A percentile compares a stretch with the other conserved stretches of the same genome.
Evolutionary conservation across 2,329 filamentous ascomycete genomes (phyloP).

Genomic region (Fusarium compactum): DNA sequence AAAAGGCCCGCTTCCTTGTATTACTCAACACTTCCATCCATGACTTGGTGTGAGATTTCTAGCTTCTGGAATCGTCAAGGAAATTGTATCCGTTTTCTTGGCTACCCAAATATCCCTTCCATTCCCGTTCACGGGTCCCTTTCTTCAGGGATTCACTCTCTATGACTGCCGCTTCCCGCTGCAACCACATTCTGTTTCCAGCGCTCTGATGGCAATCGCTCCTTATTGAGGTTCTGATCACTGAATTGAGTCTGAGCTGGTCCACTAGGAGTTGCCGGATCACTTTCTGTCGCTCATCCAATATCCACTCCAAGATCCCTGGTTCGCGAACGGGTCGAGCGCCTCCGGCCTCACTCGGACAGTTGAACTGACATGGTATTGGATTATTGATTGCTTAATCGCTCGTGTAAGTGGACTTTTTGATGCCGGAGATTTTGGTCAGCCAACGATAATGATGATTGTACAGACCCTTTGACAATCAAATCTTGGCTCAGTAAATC

Average conservation of each 20-base stretch:
- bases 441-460: neutral
- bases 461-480: neutral
- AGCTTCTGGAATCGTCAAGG: slow-evolving; percentile 31
- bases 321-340: slow-evolving; percentile 2
- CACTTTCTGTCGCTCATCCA: neutral
- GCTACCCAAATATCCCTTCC: neutral
- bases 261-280: slow-evolving; percentile 28
- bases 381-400: neutral
- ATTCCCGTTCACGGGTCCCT: slow-evolving; percentile 12
- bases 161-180: slow-evolving; percentile 30
- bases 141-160: neutral
- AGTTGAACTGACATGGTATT: neutral
- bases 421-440: neutral
- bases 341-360: slow-evolving; percentile 34
- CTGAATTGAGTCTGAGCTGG: neutral
- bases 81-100: slow-evolving; percentile 10
- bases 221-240: neutral
- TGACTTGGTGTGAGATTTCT: neutral
- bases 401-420: neutral
- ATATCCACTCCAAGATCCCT: slow-evolving; percentile 21
- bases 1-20: slow-evolving; percentile 13
- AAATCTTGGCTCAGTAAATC: neutral
- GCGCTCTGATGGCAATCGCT: slow-evolving; percentile 9
- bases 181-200: slow-evolving; percentile 22
- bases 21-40: neutral